A percentile compares a stretch with the other conserved stretches of the same genome.
These are phyloP conservation scores for Fusarium sacchari DNA, from an alignment of 2,329 filamentous ascomycete genomes.

Conservation along the genomic window DNA sequence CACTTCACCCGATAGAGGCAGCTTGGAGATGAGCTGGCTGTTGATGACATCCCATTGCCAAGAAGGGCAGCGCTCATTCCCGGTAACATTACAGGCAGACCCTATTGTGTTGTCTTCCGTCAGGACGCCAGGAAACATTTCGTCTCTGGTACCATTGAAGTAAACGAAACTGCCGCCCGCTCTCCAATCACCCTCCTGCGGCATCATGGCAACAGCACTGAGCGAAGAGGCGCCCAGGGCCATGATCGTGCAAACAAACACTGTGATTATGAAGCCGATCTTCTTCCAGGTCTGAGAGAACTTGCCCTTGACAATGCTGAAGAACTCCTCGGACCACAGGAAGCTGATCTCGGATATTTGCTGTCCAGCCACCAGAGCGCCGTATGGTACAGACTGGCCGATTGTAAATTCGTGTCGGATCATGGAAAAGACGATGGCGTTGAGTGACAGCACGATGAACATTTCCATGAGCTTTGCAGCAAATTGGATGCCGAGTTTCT, in stretches of 20 bases:
- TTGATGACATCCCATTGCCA: slow-evolving; percentile 39
- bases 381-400: slow-evolving; percentile 30
- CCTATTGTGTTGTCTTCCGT: slow-evolving; percentile 19
- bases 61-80: slow-evolving; percentile 30
- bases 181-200: slow-evolving; percentile 33
- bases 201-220: slow-evolving; percentile 38
- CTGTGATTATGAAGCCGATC: slow-evolving; percentile 17
- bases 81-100: slow-evolving; percentile 5
- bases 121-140: slow-evolving; percentile 15
- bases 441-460: slow-evolving; percentile 34
- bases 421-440: slow-evolving; percentile 31
- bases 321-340: slow-evolving; percentile 35
- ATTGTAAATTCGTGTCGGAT: slow-evolving; percentile 32
- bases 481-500: slow-evolving; percentile 35
- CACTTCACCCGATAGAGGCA: slow-evolving; percentile 20
- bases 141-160: slow-evolving; percentile 23
- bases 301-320: slow-evolving; percentile 25
- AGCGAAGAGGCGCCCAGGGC: slow-evolving; percentile 33
- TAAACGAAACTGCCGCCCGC: slow-evolving; percentile 33
- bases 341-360: slow-evolving; percentile 37
- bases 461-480: slow-evolving; percentile 37
- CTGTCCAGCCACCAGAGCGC: slow-evolving; percentile 31
- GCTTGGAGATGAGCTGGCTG: slow-evolving; percentile 28
- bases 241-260: slow-evolving; percentile 28
- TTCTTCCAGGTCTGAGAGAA: slow-evolving; percentile 36